Base-by-base conservation (phyloP, 2,329 filamentous ascomycete species). In the Fusarium pseudoanthophilum region DNA sequence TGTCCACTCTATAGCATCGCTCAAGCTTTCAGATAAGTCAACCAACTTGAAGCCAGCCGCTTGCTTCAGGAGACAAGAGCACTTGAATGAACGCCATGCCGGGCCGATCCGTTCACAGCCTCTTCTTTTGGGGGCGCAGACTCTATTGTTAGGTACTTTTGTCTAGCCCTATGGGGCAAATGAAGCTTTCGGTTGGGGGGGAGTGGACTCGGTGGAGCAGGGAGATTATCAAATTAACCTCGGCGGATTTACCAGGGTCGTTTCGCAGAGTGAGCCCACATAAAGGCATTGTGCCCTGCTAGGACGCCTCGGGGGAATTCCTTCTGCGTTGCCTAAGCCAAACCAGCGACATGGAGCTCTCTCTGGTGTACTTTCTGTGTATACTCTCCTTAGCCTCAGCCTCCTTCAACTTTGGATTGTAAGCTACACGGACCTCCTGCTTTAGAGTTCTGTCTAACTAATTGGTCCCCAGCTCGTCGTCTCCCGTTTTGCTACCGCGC, bases 261-360 rank as follows among this genome's bases (percentile, higher is more conserved):
- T 34, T 32, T 11, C 11, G 1, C 7, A 51, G 30, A 51, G 48
- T 34, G 16, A 24, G 21, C 48, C 48, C 48, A 51, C 48, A 51
- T 51, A 51, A 51, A 51, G 21, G 21, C 48, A 51, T 51, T 51
- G 48, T 51, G 48, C 48, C 48, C 48, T 51, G 48, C 48, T 51
- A 51, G 28, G 28, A 34, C 48, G 30, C 5, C 7, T 30, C 18
- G 21, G 30, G 21, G 16, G 16, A 51, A 34, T 51, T 51, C 30
- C 48, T 51, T 49, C 21, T 32, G 48, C 16, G 28, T 34, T 51
- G 30, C 21, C 21, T 10, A 32, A 51, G 21, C 48, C 21, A 51
- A 51, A 24, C 28, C 48, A 24, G 30, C 48, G 30, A 51, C 21
- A 51, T 51, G 48, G 48, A 51, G 48, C 48, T 51, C 48, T 34